A percentile compares a stretch with the other conserved stretches of the same genome.
Conservation (phyloP, 1,139 yeast species). For the Debaryomyces udenii region DNA sequence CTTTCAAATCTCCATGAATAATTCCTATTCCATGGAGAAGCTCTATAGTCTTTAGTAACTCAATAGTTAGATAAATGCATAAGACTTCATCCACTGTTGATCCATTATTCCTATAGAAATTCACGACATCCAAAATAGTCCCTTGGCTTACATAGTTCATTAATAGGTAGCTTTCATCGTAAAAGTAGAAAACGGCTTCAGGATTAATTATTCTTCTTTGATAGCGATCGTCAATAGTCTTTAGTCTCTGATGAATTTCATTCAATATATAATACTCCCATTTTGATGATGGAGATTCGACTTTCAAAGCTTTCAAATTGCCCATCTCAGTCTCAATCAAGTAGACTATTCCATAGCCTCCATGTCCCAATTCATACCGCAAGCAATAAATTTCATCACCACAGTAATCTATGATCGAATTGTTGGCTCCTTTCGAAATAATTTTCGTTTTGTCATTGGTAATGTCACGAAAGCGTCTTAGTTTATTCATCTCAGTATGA, state of each 20-base stretch:
- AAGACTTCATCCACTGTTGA: constrained; percentile 60
- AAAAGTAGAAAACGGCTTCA: constrained; percentile 56
- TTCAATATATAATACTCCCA: constrained; percentile 84
- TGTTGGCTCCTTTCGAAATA: constrained; percentile 40
- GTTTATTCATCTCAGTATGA: constrained; percentile 27
- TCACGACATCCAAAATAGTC: constrained; percentile 73
- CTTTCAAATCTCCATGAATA: constrained; percentile 83
- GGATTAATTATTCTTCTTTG: constrained; percentile 39
- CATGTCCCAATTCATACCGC: constrained; percentile 68
- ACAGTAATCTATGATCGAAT: constrained; percentile 49
- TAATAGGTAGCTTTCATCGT: constrained; percentile 75
- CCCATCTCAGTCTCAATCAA: constrained; percentile 70
- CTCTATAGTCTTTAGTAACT: constrained; percentile 63
- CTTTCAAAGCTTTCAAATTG: constrained; percentile 65
- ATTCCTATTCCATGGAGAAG: constrained; percentile 65
- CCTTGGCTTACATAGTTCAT: constrained; percentile 76
- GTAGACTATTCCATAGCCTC: constrained; percentile 81
- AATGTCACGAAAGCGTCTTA: constrained; percentile 34
- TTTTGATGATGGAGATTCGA: constrained; percentile 67
- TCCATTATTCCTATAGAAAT: constrained; percentile 39
- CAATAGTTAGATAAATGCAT: constrained; percentile 64
- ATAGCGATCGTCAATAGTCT: constrained; percentile 16
- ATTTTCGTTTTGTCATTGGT: constrained; percentile 38
- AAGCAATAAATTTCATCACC: constrained; percentile 60
- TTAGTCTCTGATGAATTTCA: constrained; percentile 50